Base-by-base conservation (phyloP, 495 filamentous ascomycete genomes). In the Xylaria telfairii region DNA sequence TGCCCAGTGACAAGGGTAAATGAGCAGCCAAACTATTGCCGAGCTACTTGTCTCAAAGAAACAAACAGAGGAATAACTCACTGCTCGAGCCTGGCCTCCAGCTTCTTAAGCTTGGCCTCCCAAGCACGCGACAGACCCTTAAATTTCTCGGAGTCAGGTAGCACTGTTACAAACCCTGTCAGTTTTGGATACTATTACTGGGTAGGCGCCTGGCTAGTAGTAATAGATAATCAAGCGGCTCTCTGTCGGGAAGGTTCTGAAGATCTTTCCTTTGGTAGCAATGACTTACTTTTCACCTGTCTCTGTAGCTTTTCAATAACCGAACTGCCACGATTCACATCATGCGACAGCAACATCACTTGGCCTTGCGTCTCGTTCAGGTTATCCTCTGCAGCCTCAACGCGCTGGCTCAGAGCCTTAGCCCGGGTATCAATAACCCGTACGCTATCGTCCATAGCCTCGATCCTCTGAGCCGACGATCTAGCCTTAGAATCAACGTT, bases 371-470 rank as follows among this genome's bases (percentile, higher is more conserved):
- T 34, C 53, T 42, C 53, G 32, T 71, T 67, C 15, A 60, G 41
- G 32, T 71, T 67, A 26, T 67, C 69, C 54, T 71, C 69, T 24
- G 53, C 63, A 37, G 69, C 62, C 19, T 71, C 69, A 15, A 71
- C 19, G 28, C 69, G 54, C 61, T 71, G 69, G 44, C 69, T 67
- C 13, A 71, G 39, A 62, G 63, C 62, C 56, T 71, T 71, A 21
- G 69, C 53, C 30, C 69, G 69, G 34, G 30, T 67, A 54, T 71
- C 69, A 15, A 67, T 61, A 44, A 67, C 69, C 54, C 69, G 69
- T 46, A 71, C 69, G 54, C 69, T 71, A 54, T 71, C 69, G 42
- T 71, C 69, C 39, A 71, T 67, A n/a, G 63, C 69, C 41, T 71
- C 69, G 17, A 71, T 66, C 24, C 69, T 60, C 54, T 71, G 69